Evolutionary conservation across 176 grass and related monocot species (phyloP).

Genomic region (Carex scoparia): DNA sequence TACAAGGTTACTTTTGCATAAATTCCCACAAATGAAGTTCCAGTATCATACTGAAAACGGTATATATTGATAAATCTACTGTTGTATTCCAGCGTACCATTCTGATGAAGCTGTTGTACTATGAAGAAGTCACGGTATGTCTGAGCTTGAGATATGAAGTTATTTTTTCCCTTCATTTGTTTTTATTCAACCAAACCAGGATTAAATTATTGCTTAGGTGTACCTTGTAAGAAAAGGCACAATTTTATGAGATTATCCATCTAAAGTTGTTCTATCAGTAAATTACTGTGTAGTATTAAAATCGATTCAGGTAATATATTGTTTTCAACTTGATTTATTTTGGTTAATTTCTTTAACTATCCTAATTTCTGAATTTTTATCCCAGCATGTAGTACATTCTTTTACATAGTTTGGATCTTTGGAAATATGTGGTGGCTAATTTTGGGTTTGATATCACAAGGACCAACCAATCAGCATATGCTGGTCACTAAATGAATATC

Average conservation of each 20-base stretch:
- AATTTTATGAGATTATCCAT: constrained; percentile 10
- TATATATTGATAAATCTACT: constrained; percentile 24
- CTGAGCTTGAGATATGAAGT: background rate
- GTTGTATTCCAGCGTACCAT: constrained; percentile 72
- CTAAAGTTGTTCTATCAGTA: constrained; percentile 8
- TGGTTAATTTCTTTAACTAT: no score
- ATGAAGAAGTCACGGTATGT: constrained; percentile 82
- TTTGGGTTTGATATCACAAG: background rate
- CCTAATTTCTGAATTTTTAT: no score
- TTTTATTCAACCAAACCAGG: constrained; percentile 14
- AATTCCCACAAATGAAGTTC: background rate
- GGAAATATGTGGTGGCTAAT: background rate
- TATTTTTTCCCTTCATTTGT: background rate
- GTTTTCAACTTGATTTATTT: no score
- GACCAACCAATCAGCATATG: background rate
- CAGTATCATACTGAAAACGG: background rate
- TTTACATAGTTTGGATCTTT: background rate
- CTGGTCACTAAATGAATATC: background rate
- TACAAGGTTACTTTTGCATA: background rate
- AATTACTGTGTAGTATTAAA: background rate
- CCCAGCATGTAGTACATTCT: background rate
- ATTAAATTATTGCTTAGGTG: background rate
- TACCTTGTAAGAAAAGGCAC: constrained; percentile 14
- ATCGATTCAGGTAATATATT: no score
- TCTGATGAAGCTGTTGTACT: constrained; percentile 95